Evolutionary conservation across 768 basidiomycete species (phyloP).

Genomic region (Asterophora lycoperdoides): DNA sequence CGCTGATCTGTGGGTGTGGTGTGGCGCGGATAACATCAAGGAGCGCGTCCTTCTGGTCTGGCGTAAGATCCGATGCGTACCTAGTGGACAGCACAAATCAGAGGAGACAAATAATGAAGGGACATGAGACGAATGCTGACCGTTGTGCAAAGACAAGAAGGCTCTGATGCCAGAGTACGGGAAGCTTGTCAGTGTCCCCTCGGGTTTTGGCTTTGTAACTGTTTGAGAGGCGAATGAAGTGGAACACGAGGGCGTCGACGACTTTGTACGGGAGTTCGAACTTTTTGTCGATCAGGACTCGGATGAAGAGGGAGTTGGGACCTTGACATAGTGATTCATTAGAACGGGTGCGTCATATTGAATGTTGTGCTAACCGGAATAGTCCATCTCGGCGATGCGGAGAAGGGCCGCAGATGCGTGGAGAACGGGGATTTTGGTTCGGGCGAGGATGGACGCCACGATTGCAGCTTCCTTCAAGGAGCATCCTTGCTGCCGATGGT

Average conservation of each 20-base stretch:
- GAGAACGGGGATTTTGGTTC: constrained; percentile 91
- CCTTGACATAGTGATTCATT: constrained; percentile 37
- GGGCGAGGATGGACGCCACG: constrained; percentile 84
- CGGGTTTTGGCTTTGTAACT: constrained; percentile 70
- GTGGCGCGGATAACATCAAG: constrained; percentile 86
- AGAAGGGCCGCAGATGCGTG: constrained; percentile 95
- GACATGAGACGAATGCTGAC: constrained; percentile 34
- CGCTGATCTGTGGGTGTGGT: constrained; percentile 81
- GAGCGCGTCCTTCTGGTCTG: constrained; percentile 97
- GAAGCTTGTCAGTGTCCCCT: constrained; percentile 74
- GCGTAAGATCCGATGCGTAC: constrained; percentile 90
- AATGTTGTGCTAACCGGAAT: constrained; percentile 55
- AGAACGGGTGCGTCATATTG: background rate
- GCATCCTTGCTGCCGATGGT: constrained; percentile 54
- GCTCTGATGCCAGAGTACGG: constrained; percentile 99
- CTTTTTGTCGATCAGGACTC: constrained; percentile 95
- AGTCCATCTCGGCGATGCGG: constrained; percentile 94
- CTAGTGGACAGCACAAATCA: constrained; percentile 41
- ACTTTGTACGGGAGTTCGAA: constrained; percentile 98
- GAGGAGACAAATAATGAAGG: constrained; percentile 3
- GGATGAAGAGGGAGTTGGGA: constrained; percentile 94
- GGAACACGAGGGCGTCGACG: constrained; percentile 94
- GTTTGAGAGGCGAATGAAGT: constrained; percentile 95
- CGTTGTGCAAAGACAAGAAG: constrained; percentile 91
- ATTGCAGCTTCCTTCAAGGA: constrained; percentile 94